These are phyloP conservation scores for Hygrophorus russula DNA, from an alignment of 768 basidiomycete species.

Conservation along the genomic window DNA sequence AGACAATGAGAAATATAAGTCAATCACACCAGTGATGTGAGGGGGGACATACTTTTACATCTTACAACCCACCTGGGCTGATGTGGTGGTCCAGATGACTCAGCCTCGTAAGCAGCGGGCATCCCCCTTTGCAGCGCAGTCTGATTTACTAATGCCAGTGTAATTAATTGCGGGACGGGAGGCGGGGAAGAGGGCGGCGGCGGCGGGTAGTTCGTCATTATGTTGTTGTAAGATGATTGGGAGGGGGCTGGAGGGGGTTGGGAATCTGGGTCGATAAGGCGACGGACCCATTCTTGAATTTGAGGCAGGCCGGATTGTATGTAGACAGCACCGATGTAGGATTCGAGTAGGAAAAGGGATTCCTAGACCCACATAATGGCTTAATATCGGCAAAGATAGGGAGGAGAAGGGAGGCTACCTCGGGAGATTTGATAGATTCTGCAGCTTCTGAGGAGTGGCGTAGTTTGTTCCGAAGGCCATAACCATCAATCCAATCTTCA, in stretches of 20 bases:
- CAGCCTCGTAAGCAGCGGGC: background rate
- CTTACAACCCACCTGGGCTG: conserved; percentile 33
- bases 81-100: conserved; percentile 5
- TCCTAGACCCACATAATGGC: conserved; percentile 29
- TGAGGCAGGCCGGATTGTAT: conserved; percentile 37
- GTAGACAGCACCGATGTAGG: conserved; percentile 59
- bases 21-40: background rate
- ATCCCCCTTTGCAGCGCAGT: conserved; percentile 6
- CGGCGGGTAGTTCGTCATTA: background rate
- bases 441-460: conserved; percentile 31
- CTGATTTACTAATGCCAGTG: conserved; percentile 4
- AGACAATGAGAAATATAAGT: background rate
- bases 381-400: conserved; percentile 3
- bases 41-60: conserved; percentile 33
- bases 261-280: conserved; percentile 37
- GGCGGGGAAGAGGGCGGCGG: conserved; percentile 6
- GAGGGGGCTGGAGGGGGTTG: conserved; percentile 10
- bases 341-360: conserved; percentile 41
- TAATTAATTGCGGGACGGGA: conserved; percentile 3
- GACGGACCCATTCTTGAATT: conserved; percentile 49
- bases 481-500: conserved; percentile 36
- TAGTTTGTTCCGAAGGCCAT: conserved; percentile 42
- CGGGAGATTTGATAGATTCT: conserved; percentile 23
- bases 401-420: conserved; percentile 15
- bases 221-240: background rate